These are phyloP conservation scores for Zanthoxylum bungeanum DNA, from an alignment of 345 rosid genomes.

Conservation along the genomic window DNA sequence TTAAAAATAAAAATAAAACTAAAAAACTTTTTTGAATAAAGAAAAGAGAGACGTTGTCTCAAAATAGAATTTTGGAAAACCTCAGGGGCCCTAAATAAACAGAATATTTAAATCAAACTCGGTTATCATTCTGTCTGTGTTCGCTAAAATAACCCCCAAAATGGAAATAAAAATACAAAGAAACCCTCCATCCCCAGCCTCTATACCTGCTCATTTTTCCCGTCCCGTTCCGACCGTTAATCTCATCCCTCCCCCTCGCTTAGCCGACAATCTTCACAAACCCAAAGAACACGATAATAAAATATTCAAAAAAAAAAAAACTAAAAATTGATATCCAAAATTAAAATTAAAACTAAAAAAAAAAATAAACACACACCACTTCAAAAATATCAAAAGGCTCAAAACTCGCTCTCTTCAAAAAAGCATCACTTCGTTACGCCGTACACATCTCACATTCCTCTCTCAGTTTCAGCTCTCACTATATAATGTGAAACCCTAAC, in stretches of 20 bases:
- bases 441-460: not conserved
- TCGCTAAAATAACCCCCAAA: slow-evolving; percentile 12
- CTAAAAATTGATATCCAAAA: not conserved
- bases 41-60: not conserved
- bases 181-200: slow-evolving; percentile 4
- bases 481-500: slow-evolving; percentile 51
- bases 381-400: slow-evolving; percentile 22
- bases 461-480: slow-evolving; percentile 7
- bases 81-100: not conserved
- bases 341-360: not conserved
- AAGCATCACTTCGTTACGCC: slow-evolving; percentile 11
- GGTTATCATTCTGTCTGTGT: slow-evolving; percentile 21
- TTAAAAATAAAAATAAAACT: too few species aligned
- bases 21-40: too few species aligned
- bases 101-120: not conserved
- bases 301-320: not conserved
- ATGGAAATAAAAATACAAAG: not conserved
- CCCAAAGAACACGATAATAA: slow-evolving; percentile 21
- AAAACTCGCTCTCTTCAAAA: slow-evolving; percentile 19
- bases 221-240: slow-evolving; percentile 30
- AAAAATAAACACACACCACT: not conserved
- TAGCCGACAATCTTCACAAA: slow-evolving; percentile 33
- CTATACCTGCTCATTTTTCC: not conserved
- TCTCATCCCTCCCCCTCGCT: not conserved
- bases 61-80: not conserved